These are phyloP conservation scores for Fusarium sp. DNA, from an alignment of 2,329 filamentous ascomycete species.

Conservation along the genomic window DNA sequence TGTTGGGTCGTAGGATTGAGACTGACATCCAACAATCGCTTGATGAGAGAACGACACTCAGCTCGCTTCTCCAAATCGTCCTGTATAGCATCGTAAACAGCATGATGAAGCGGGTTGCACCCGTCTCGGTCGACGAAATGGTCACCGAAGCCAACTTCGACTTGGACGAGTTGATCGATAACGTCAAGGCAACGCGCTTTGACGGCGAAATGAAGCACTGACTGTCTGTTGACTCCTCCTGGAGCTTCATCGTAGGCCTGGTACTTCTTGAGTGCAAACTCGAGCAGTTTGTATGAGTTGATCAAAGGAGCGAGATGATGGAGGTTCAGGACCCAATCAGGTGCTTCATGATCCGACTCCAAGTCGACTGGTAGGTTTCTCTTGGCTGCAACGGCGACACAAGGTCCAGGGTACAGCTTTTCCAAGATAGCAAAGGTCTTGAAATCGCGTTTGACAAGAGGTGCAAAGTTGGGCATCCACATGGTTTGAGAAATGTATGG, in stretches of 20 bases:
- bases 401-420: background rate
- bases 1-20: too few species aligned
- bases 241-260: background rate
- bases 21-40: too few species aligned
- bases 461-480: conserved; percentile 9
- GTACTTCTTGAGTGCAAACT: background rate
- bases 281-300: background rate
- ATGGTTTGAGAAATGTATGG: background rate
- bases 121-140: conserved; percentile 13
- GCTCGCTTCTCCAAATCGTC: background rate
- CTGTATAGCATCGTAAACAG: background rate
- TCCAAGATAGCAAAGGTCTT: conserved; percentile 2
- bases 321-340: background rate
- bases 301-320: conserved; percentile 2
- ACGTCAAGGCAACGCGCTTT: background rate
- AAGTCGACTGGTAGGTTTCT: too few species aligned
- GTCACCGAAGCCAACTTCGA: background rate
- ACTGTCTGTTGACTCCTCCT: background rate
- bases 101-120: conserved; percentile 13
- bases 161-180: background rate
- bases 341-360: too few species aligned
- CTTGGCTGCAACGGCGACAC: background rate
- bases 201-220: conserved; percentile 18
- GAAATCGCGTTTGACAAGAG: background rate
- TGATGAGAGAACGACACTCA: too few species aligned